Percentiles rank a stretch among this genome's conserved stretches.
These are phyloP conservation scores for Cicer cuneatum DNA, from an alignment of 306 rosid species.

Conservation along the genomic window DNA sequence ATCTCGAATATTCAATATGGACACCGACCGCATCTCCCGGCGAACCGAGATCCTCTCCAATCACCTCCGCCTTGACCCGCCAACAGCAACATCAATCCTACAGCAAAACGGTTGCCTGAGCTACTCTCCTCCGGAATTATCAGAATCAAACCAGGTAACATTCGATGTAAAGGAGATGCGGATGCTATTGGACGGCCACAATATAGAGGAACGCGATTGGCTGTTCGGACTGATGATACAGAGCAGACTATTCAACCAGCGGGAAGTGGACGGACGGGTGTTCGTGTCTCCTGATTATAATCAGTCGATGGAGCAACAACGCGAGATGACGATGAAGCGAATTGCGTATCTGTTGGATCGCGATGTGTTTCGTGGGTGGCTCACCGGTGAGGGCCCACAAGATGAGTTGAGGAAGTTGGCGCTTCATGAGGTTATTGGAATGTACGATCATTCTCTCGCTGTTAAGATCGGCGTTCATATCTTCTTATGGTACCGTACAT, in stretches of 20 bases:
- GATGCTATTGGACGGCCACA: slow-evolving; percentile 68
- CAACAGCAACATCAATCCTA: not conserved
- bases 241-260: slow-evolving; percentile 73
- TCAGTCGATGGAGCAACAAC: slow-evolving; percentile 84
- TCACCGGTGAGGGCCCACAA: slow-evolving; percentile 56
- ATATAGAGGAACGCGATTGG: slow-evolving; percentile 82
- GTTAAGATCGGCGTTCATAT: slow-evolving; percentile 84
- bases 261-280: slow-evolving; percentile 54
- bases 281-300: slow-evolving; percentile 79
- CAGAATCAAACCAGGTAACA: not conserved
- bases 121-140: slow-evolving; percentile 47
- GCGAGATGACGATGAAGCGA: slow-evolving; percentile 82
- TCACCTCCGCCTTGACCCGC: slow-evolving; percentile 36
- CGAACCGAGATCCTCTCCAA: slow-evolving; percentile 35
- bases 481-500: slow-evolving; percentile 63
- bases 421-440: slow-evolving; percentile 59
- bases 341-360: slow-evolving; percentile 63
- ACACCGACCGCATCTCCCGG: slow-evolving; percentile 36
- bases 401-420: slow-evolving; percentile 70
- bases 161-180: slow-evolving; percentile 71
- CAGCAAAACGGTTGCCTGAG: slow-evolving; percentile 14
- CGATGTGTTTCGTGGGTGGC: slow-evolving; percentile 78
- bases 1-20: slow-evolving; percentile 17
- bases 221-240: slow-evolving; percentile 61
- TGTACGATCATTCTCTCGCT: slow-evolving; percentile 80